Base-by-base conservation (phyloP, 257 asterid species). In the Gynochthodes officinalis region DNA sequence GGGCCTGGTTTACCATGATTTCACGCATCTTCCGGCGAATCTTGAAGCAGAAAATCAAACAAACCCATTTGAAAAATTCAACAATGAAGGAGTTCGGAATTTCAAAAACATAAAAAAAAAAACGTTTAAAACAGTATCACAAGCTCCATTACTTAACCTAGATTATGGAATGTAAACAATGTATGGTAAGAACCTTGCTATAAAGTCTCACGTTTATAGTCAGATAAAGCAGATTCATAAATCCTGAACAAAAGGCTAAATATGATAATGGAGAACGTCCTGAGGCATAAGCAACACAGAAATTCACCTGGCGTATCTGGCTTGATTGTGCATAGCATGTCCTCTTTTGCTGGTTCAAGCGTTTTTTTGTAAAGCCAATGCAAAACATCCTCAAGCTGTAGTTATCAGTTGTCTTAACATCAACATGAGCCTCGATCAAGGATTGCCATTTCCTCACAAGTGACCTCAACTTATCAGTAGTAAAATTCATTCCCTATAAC, bases 301-400 rank as follows among this genome's bases (percentile, higher is more conserved):
- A 37, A 69, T 33, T 75, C 73, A 92, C 97, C 78, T 91, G 92
- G 33, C 95, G 95, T 8, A 86, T 91, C 78, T 91, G 96, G 79
- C 97, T 91, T 3, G 97, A 80, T 69, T 87, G 92, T 0, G 97
- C 97, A 48, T 91, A 91, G 46, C 96, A 91, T n/a, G 97, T 91
- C 81, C 92, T 88, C 84, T 89, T 91, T 78, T 86, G 95, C 74
- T 91, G 97, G 88, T 91, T 89, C 6, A 76, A 83, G 7, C 93
- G 95, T 89, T 91, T 91, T 84, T 91, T 91, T 0, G 97, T 91
- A 79, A 91, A 91, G 76, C 85, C 96, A 79, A 91, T 91, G 82
- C 97, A 89, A 82, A 91, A 91, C 87, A 91, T 37, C 78, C 96
- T 85, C 81, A 91, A 66, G 1, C 85, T 87, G 65, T 67, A 91